Evolutionary conservation across 129 eudicot species (phyloP), one percentile per base, ranked within the genome.

Genomic region (Chrysanthemum lavandulifolium): DNA sequence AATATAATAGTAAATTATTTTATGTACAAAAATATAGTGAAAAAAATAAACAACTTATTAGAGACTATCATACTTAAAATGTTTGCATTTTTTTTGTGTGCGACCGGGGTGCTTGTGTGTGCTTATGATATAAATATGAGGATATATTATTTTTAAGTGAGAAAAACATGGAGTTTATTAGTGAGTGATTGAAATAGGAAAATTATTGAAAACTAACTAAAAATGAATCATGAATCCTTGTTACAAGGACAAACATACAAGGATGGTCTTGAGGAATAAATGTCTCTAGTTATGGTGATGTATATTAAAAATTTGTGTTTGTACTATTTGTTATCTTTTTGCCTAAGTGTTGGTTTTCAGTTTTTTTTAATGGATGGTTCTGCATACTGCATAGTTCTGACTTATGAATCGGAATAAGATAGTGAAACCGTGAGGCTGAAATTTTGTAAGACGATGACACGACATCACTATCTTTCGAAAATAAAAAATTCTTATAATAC

Each of bases 191-290:
- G 6, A 31, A 31, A 31, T 6, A 31, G 36, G 36, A 31, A 31
- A 31, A 31, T 3, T 31, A 31, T 3, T 0, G 36, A 31, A 31
- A 31, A 31, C 36, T 31, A 31, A 3, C 36, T 31, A 31, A 31
- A 31, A 31, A 31, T 31, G 36, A 31, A 31, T 31, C 79, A 73
- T 33, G 58, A 75, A 67, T 81, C 90, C 95, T 68, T 79, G 82
- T 80, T 78, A 83, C 84, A 88, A 69, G 88, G 95, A 77, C 82
- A 80, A 62, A 83, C 83, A 83, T 65, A 85, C 68, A 50, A 56
- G 86, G 84, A 85, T 88, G 86, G 81, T 79, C 86, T 80, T 45
- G 43, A 14, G 67, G 79, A 75, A 75, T 75, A 73, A 25, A 48
- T 75, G 73, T 75, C 60, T 45, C 59, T 75, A 66, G 57, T 71